These are phyloP conservation scores for Cyclostephanos invisitatus DNA, from an alignment of 108 stramenopile species.

Conservation along the genomic window DNA sequence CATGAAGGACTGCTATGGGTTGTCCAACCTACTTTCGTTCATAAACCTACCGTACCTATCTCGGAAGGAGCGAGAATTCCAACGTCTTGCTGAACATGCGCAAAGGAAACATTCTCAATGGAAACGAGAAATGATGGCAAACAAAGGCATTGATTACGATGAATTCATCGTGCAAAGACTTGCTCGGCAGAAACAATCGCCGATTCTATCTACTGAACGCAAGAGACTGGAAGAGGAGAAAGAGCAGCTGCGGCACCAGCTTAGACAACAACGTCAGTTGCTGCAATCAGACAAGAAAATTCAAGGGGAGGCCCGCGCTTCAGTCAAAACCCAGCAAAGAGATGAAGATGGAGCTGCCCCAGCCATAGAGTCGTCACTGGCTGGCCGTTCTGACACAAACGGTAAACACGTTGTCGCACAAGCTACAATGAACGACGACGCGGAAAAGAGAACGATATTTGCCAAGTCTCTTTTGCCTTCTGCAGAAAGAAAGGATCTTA, in stretches of 20 bases:
- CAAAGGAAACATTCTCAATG: slow-evolving; percentile 19
- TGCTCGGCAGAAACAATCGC: slow-evolving; percentile 3
- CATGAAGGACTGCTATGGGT: slow-evolving; percentile 44
- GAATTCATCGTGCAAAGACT: slow-evolving; percentile 19
- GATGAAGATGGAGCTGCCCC: not conserved
- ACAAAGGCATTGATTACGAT: slow-evolving; percentile 16
- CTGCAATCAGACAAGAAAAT: not conserved
- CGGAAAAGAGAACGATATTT: slow-evolving; percentile 28
- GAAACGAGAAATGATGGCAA: slow-evolving; percentile 19
- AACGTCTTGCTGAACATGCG: slow-evolving; percentile 20
- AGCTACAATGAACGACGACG: not conserved
- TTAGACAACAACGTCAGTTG: slow-evolving; percentile 13
- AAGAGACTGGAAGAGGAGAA: slow-evolving; percentile 26
- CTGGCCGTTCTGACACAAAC: not conserved
- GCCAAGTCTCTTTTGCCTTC: slow-evolving; percentile 8
- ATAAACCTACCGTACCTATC: slow-evolving; percentile 40
- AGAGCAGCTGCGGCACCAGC: slow-evolving; percentile 5
- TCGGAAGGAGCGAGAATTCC: slow-evolving; percentile 30
- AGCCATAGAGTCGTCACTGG: not conserved
- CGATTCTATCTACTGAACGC: slow-evolving; percentile 3
- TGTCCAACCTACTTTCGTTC: slow-evolving; percentile 42
- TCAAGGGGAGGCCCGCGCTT: not conserved
- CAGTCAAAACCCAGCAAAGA: not conserved
- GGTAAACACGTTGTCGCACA: not conserved
- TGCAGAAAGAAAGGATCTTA: slow-evolving; percentile 6